phyloP scores from a whole-genome alignment of 345 rosid genomes.

The Populus pruinosa region DNA sequence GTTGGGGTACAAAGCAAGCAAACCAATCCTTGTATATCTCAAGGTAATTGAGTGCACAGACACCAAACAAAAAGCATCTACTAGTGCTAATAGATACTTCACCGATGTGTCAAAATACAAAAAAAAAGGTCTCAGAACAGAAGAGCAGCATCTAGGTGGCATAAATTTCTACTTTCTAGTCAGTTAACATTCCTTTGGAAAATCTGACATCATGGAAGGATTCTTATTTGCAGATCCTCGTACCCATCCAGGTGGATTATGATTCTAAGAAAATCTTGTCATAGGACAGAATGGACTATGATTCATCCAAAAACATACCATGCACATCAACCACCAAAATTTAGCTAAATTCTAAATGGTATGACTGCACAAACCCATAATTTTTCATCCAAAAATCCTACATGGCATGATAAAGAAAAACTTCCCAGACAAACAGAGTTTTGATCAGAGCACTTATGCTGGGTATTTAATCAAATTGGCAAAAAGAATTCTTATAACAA shows the following conservation, averaged over 20 bases:
- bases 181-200: background rate
- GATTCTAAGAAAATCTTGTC: background rate
- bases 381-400: background rate
- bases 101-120: background rate
- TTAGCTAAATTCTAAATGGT: background rate
- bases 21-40: background rate
- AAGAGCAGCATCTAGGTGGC: background rate
- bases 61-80: background rate
- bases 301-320: background rate
- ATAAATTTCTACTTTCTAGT: background rate
- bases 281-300: background rate
- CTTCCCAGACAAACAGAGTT: background rate
- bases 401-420: too few relatives aligned
- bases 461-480: background rate
- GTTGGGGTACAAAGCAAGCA: background rate
- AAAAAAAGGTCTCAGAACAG: background rate
- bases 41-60: background rate
- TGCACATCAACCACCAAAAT: background rate
- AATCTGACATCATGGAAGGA: background rate
- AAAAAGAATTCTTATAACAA: background rate
- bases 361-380: background rate
- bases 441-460: background rate
- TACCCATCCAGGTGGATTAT: background rate
- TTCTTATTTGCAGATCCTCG: background rate
- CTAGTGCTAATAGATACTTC: background rate